Evolutionary conservation across 2,329 filamentous ascomycete species (phyloP).

Genomic region (Phoma sp.): DNA sequence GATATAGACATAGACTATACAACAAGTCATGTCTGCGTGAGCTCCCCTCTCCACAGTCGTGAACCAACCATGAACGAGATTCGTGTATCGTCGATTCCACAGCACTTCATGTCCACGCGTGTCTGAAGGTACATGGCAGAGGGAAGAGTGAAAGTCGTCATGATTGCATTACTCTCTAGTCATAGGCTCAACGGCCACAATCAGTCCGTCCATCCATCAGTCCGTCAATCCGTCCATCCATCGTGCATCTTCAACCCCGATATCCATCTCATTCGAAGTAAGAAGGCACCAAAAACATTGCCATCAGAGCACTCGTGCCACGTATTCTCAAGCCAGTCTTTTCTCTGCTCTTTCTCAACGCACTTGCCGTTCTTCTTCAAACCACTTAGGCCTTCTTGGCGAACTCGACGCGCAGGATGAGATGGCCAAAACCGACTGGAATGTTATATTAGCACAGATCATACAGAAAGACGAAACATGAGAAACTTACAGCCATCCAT

Average conservation of each 20-base stretch:
- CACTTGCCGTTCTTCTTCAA: background rate
- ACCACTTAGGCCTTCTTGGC: conserved; percentile 64
- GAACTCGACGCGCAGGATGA: conserved; percentile 87
- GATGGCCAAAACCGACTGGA: conserved; percentile 75
- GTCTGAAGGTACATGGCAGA: no score
- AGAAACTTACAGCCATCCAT: conserved; percentile 83
- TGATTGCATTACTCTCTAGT: conserved; percentile 15
- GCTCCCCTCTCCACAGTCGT: background rate
- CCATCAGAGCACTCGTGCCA: background rate
- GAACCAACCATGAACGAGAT: background rate
- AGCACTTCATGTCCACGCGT: no score
- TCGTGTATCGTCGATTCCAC: no score
- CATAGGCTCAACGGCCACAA: background rate
- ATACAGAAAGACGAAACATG: background rate
- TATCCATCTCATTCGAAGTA: background rate
- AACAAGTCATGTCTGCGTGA: conserved; percentile 3
- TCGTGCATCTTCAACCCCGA: background rate
- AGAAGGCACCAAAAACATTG: background rate
- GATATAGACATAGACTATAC: conserved; percentile 1
- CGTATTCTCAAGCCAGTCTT: background rate
- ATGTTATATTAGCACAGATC: conserved; percentile 22
- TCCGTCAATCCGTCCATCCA: background rate
- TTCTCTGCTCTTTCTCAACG: no score
- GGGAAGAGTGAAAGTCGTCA: conserved; percentile 8
- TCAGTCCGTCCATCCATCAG: background rate